Conservation (phyloP, 805 yeast genomes). For the Barnettozyma sucrosica region DNA sequence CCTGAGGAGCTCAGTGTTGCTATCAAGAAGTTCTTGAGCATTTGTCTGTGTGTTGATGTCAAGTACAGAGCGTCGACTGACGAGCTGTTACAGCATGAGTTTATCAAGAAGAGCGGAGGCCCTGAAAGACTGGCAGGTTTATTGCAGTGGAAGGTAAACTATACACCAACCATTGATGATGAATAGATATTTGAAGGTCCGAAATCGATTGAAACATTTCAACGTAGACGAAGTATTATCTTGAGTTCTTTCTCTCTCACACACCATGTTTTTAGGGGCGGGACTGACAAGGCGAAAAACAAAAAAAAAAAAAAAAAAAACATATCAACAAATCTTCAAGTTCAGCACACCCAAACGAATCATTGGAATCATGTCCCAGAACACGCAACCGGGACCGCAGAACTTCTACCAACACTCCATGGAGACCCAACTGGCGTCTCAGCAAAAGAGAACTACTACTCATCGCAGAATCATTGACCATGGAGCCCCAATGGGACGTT, state of each 20-base stretch:
- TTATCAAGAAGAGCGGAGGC: conserved; percentile 57
- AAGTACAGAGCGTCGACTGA: conserved; percentile 86
- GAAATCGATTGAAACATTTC: too few species aligned
- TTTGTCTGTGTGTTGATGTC: conserved; percentile 92
- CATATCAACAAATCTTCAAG: background rate
- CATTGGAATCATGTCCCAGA: background rate
- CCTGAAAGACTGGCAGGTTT: conserved; percentile 54
- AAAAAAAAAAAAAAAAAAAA: background rate
- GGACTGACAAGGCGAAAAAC: too few species aligned
- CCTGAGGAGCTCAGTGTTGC: conserved; percentile 77
- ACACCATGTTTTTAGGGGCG: too few species aligned
- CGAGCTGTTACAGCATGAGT: conserved; percentile 74
- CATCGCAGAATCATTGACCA: conserved; percentile 73
- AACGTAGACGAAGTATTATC: background rate
- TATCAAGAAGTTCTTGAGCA: conserved; percentile 80
- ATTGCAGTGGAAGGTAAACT: conserved; percentile 41
- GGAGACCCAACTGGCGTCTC: conserved; percentile 29
- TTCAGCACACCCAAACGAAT: background rate
- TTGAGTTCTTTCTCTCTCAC: too few species aligned
- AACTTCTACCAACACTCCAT: conserved; percentile 20
- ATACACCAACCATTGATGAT: background rate
- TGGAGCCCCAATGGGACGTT: conserved; percentile 67
- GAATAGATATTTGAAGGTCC: background rate
- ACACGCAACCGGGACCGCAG: background rate
- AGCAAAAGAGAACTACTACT: conserved; percentile 42